phyloP scores from a whole-genome alignment of 805 yeast genomes.

The Pichia californica region DNA sequence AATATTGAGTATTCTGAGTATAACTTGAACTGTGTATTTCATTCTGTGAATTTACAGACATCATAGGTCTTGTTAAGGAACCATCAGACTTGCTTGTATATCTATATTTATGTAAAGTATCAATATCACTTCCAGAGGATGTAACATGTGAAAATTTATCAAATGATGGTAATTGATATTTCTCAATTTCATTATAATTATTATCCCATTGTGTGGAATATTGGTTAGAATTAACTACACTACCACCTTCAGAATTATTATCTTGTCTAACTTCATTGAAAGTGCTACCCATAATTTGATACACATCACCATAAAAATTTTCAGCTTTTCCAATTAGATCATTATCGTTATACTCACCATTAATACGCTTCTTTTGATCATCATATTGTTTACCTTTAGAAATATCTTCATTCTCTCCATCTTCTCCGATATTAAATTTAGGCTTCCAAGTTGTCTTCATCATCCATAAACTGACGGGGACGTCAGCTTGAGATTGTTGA shows the following conservation, averaged over 20 bases:
- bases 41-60: not conserved
- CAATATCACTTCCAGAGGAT: not conserved
- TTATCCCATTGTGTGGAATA: not conserved
- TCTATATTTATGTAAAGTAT: not conserved
- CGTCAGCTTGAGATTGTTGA: no score
- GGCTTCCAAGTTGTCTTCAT: conserved; percentile 16
- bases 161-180: not conserved
- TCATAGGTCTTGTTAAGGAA: not conserved
- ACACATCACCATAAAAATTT: not conserved
- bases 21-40: no score
- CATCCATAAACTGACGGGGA: conserved; percentile 11
- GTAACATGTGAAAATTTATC: not conserved
- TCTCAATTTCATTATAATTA: not conserved
- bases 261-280: not conserved
- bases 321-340: not conserved
- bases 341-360: not conserved
- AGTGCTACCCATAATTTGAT: not conserved
- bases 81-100: not conserved
- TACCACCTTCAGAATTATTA: not conserved
- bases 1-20: no score
- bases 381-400: no score
- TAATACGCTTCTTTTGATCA: not conserved
- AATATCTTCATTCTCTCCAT: not conserved
- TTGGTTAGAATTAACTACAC: not conserved
- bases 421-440: conserved; percentile 7